Conservation (phyloP, 1,284 basidiomycete genomes). For the Pholiota adiposa region DNA sequence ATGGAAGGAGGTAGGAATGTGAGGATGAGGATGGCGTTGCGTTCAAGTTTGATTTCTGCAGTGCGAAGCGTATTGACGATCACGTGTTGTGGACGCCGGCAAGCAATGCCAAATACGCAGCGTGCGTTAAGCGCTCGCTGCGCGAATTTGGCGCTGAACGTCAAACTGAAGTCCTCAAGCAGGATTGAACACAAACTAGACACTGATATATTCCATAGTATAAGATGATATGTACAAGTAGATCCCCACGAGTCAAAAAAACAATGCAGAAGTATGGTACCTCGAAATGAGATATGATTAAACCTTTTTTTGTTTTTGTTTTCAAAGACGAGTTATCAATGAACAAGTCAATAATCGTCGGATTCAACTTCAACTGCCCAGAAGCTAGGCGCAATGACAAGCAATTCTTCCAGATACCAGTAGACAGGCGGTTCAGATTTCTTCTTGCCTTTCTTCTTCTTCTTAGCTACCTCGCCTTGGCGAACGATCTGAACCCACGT, state of each 20-base stretch:
- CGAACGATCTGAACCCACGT: conserved; percentile 64
- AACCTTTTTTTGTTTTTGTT: too few relatives aligned
- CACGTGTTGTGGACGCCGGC: neutral
- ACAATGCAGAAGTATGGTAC: too few relatives aligned
- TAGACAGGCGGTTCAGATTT: conserved; percentile 29
- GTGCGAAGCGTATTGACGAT: neutral
- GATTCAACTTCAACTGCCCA: conserved; percentile 23
- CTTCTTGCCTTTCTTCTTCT: conserved; percentile 39
- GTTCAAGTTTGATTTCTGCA: conserved; percentile 1
- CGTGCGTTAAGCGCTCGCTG: too few relatives aligned
- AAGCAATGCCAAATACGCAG: conserved; percentile 3
- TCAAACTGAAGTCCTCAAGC: too few relatives aligned
- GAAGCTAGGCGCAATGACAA: conserved; percentile 39
- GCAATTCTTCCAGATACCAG: conserved; percentile 50
- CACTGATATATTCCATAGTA: too few relatives aligned
- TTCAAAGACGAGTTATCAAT: too few relatives aligned
- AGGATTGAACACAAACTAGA: too few relatives aligned
- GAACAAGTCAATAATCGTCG: too few relatives aligned
- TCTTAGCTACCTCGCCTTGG: conserved; percentile 29
- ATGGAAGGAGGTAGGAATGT: neutral
- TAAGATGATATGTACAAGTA: too few relatives aligned
- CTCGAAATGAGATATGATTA: too few relatives aligned
- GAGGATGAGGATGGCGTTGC: neutral
- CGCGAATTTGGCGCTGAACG: too few relatives aligned
- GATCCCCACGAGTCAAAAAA: too few relatives aligned